Conservation (phyloP, 2,329 filamentous ascomycete genomes). For the Diaporthe sp. region DNA sequence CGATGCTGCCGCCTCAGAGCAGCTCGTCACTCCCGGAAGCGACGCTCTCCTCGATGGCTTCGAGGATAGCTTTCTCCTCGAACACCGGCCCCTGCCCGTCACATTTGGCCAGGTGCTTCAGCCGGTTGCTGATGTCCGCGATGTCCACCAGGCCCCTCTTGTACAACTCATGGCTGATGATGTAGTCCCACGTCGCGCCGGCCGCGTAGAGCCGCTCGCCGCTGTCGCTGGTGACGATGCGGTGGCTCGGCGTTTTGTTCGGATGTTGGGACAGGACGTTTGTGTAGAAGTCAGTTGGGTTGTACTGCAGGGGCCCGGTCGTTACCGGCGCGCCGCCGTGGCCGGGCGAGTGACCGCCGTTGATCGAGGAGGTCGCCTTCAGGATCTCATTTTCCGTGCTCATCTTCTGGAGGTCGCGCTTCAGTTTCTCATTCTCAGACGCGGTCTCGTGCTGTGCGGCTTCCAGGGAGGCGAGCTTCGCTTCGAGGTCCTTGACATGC, state of each 20-base stretch:
- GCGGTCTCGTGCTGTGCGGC: constrained; percentile 79
- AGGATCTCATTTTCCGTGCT: constrained; percentile 95
- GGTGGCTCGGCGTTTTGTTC: constrained; percentile 76
- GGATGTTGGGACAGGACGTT: constrained; percentile 72
- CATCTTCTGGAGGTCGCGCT: constrained; percentile 85
- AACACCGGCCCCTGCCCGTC: constrained; percentile 93
- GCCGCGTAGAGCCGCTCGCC: constrained; percentile 81
- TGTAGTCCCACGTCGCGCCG: constrained; percentile 89
- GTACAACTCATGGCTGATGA: constrained; percentile 84
- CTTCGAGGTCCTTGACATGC: constrained; percentile 90
- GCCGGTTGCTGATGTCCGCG: constrained; percentile 81
- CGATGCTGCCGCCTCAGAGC: constrained; percentile 50
- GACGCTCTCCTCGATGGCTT: constrained; percentile 84
- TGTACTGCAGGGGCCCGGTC: constrained; percentile 79
- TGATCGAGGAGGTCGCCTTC: constrained; percentile 77
- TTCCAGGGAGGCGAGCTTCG: constrained; percentile 84
- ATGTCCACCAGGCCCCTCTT: constrained; percentile 85
- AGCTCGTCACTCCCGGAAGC: constrained; percentile 85
- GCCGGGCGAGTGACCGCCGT: constrained; percentile 56
- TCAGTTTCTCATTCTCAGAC: constrained; percentile 89
- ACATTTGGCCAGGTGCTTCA: constrained; percentile 83
- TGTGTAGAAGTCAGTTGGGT: constrained; percentile 79
- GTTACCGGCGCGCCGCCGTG: constrained; percentile 62
- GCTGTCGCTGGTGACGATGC: constrained; percentile 75
- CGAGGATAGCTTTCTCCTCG: constrained; percentile 79